Evolutionary conservation across 495 filamentous ascomycete genomes (phyloP).

Genomic region (Aspergillus cavernicola): DNA sequence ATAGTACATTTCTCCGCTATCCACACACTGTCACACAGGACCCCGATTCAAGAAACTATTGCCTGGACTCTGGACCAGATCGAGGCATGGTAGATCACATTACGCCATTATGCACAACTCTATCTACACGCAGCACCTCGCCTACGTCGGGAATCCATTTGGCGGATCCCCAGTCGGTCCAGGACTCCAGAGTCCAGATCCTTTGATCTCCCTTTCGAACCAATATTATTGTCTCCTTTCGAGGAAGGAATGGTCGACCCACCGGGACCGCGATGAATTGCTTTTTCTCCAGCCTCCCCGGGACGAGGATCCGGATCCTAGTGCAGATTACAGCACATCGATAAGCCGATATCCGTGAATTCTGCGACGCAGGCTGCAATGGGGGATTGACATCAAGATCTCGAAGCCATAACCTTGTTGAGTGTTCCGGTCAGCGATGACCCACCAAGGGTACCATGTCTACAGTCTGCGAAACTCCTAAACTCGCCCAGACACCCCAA

Average conservation of each 20-base stretch:
- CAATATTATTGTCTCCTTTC: neutral
- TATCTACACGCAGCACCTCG: neutral
- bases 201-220: neutral
- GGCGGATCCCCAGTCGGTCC: slow-evolving; percentile 1
- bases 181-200: neutral
- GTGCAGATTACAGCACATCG: slow-evolving; percentile 8
- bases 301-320: slow-evolving; percentile 8
- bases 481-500: no score
- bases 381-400: slow-evolving; percentile 2
- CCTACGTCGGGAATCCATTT: neutral
- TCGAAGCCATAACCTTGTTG: slow-evolving; percentile 3
- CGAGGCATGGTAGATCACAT: neutral
- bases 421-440: neutral
- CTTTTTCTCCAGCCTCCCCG: slow-evolving; percentile 2
- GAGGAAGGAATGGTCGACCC: slow-evolving; percentile 2
- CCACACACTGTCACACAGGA: neutral
- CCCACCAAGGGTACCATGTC: no score
- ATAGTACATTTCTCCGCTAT: neutral
- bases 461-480: no score
- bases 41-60: neutral
- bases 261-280: neutral
- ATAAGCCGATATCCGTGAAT: neutral
- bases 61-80: neutral
- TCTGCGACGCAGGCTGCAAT: neutral
- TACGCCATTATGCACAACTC: neutral